Evolutionary conservation across 2,329 filamentous ascomycete genomes (phyloP).

Genomic region (Cadophora luteo-olivacea): DNA sequence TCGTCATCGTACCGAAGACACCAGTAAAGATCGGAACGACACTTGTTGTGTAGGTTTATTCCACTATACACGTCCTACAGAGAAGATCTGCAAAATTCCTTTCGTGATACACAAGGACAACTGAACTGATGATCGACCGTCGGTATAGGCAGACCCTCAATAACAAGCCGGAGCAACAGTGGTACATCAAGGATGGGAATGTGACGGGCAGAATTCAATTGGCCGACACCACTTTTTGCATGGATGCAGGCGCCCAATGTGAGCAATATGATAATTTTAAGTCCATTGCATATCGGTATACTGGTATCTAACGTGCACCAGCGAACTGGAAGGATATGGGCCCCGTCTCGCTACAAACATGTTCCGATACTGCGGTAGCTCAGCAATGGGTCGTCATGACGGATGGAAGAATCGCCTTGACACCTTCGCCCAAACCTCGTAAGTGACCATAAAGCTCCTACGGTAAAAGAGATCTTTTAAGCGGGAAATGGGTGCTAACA

Average conservation of each 20-base stretch:
- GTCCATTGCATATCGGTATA: not conserved
- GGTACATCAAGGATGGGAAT: slow-evolving; percentile 34
- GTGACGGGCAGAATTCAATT: slow-evolving; percentile 25
- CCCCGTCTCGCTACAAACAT: slow-evolving; percentile 23
- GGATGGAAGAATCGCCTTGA: slow-evolving; percentile 31
- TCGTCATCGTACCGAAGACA: slow-evolving; percentile 28
- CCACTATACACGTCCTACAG: not conserved
- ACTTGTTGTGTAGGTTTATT: slow-evolving; percentile 27
- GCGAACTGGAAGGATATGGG: slow-evolving; percentile 36
- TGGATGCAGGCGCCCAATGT: slow-evolving; percentile 33
- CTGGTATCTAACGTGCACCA: not conserved
- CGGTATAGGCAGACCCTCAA: slow-evolving; percentile 25
- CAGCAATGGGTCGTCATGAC: slow-evolving; percentile 34
- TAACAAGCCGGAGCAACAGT: slow-evolving; percentile 30
- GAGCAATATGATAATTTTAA: not conserved
- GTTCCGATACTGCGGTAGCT: slow-evolving; percentile 16
- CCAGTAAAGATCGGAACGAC: slow-evolving; percentile 23
- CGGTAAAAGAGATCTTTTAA: not conserved
- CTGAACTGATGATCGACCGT: not conserved
- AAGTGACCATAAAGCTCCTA: not conserved
- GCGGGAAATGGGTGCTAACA: slow-evolving; percentile 10
- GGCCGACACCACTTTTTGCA: slow-evolving; percentile 25
- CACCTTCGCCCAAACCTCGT: slow-evolving; percentile 28
- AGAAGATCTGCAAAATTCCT: not conserved
- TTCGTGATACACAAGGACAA: not conserved